These are phyloP conservation scores for Bjerkandera adusta DNA, from an alignment of 1,284 basidiomycete genomes.

Conservation along the genomic window DNA sequence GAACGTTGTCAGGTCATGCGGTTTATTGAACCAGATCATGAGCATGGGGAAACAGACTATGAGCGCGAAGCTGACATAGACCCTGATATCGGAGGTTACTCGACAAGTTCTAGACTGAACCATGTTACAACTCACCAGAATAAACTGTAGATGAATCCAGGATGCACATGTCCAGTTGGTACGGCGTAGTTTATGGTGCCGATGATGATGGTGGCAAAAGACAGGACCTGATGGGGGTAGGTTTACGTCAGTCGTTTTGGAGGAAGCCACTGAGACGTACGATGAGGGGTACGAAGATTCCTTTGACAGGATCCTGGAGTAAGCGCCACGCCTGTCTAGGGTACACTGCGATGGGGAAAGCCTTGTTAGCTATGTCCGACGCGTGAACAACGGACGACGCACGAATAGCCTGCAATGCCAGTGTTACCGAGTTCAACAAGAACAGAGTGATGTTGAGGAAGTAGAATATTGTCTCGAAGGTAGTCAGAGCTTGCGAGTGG, in stretches of 20 bases:
- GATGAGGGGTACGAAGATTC: conserved; percentile 45
- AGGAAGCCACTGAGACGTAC: conserved; percentile 24
- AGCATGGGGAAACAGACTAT: conserved; percentile 46
- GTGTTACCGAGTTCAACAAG: conserved; percentile 39
- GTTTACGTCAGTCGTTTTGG: neutral
- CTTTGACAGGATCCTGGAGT: conserved; percentile 43
- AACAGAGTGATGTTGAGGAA: conserved; percentile 45
- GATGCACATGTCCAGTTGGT: conserved; percentile 33
- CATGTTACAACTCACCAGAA: conserved; percentile 40
- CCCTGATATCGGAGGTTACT: no score
- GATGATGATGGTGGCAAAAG: conserved; percentile 50
- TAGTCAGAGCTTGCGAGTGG: conserved; percentile 32
- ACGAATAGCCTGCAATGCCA: conserved; percentile 43
- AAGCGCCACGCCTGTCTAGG: conserved; percentile 41
- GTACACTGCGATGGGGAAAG: conserved; percentile 36
- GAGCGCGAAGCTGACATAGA: conserved; percentile 41
- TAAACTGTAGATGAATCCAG: conserved; percentile 36
- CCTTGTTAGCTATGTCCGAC: neutral
- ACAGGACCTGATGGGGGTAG: conserved; percentile 34
- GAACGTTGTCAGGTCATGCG: conserved; percentile 42
- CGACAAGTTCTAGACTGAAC: neutral
- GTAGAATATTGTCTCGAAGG: conserved; percentile 43
- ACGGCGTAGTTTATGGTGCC: conserved; percentile 47
- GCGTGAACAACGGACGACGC: conserved; percentile 13
- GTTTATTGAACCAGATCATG: conserved; percentile 50